Base-by-base conservation (phyloP, 164 flowering plant species). In the Vitis rupestris region DNA sequence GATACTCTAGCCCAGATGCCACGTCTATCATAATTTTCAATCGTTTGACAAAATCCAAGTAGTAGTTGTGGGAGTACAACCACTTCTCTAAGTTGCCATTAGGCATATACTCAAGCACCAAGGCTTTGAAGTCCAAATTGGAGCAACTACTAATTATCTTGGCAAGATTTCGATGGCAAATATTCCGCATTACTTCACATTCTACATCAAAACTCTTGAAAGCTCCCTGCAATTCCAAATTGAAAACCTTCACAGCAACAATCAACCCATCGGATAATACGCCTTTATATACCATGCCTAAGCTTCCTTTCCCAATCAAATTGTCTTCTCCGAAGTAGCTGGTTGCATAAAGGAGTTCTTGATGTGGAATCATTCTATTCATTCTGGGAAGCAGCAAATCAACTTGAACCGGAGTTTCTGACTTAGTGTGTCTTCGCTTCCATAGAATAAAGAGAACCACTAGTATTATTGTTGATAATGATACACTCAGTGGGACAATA, bases 171-270 rank as follows among this genome's bases (percentile, higher is more conserved):
- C 66, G n/a, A 23, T 63, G 66, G 3, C 54, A 14, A 8, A 63
- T 50, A 19, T 50, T 50, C 29, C 31, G 11, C 31, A 63, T 49
- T 16, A 63, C 66, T 63, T 63, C 31, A 3, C 66, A 63, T 17
- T 63, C 66, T 48, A 14, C 54, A 11, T 63, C 55, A 19, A 63
- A 63, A 63, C 66, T 63, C 51, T 50, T 63, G 29, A 63, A 48
- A 48, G 55, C 66, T 6, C 44, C 66, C 9, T 63, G n/a, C 0
- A 60, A 8, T 63, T 48, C 27, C 27, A 63, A 49, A 63, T 63
- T 19, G 29, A 63, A 49, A 50, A 63, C 66, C 51, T 63, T 63
- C 8, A 63, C 10, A 12, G 66, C 55, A 49, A 19, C 54, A 10
- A 19, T n/a, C 27, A 49, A 1, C 66, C 66, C 54, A 48, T 37